Evolutionary conservation across 495 filamentous ascomycete genomes (phyloP), one percentile per base, ranked within the genome.

Genomic region (Staphylotrichum longicolle): DNA sequence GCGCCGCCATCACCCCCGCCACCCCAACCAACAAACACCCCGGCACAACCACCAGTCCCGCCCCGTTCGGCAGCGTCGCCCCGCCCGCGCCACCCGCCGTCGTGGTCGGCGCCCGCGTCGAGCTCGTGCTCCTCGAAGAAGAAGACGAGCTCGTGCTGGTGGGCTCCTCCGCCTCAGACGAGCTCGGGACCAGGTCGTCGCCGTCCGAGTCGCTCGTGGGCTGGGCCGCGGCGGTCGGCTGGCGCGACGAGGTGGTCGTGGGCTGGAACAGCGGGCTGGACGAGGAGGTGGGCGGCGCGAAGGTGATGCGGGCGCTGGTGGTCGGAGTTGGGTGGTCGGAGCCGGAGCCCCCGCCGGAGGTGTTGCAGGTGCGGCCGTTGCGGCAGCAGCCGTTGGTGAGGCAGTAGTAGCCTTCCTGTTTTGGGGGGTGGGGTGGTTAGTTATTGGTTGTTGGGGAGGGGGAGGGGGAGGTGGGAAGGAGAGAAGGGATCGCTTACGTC

Each of bases 371-470:
- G 37, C 37, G 37, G 5, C 65, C 65, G 41, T 57, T 54, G 8
- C 11, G 37, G 55, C 65, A 67, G 65, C 65, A 67, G 10, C 57
- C 65, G 27, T 20, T 44, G 41, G 12, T 12, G 41, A 60, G 34
- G 58, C 65, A 67, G 58, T 67, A 67, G 48, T 41, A 54, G 6
- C 65, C 65, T 11, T 39, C 57, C 65, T 66, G 50, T 27, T 27
- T 27, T 27, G 20, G 20, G 1, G 20, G 1, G 20, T 0, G 20
- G 20, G 20, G 20, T 32, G 33, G 5, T 20, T 5, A 32, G 40
- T 3, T 4, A 50, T 27, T 59, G 10, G 3, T 7, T 7, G 10
- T 32, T n/a, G 4, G 15, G 5, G 4, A 20, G 33, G 3, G 50
- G 33, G 4, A 9, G 32, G 34, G 50, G 32, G 20, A n/a, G 10